Base-by-base conservation (phyloP, 352 stramenopile genomes). In the Phytophthora hybrid region DNA sequence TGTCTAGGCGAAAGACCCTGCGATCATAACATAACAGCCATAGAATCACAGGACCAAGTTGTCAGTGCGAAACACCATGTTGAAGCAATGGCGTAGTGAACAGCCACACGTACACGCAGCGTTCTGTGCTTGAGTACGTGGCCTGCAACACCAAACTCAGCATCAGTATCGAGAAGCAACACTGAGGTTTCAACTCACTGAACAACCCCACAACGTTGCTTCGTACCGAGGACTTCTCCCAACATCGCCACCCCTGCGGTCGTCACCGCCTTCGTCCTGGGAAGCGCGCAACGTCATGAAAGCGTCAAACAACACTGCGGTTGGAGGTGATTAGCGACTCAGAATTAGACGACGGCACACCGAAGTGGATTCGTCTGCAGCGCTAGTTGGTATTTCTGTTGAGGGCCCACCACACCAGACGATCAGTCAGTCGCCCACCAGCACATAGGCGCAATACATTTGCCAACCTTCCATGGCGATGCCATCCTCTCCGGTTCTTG, bases 61-160 rank as follows among this genome's bases (percentile, higher is more conserved):
- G 34, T 64, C 32, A 65, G 21, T 64, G 5, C 19, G n/a, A 44
- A 23, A 16, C 31, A 44, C 21, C 23, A 32, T 19, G 34, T 21
- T 60, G 13, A 47, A 63, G 26, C 37, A 18, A 44, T 44, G n/a
- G n/a, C n/a, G n/a, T n/a, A n/a, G n/a, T n/a, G n/a, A n/a, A n/a
- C n/a, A n/a, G n/a, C n/a, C n/a, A 5, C 37, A 44, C 21, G 46
- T 3, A 93, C 86, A 9, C 81, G 75, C 32, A 94, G 63, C 18
- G 85, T 89, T 67, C 90, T 92, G 65, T 91, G 73, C 65, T 92
- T 93, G 19, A 94, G 71, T 13, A 88, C 66, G 51, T 94, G 87
- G 2, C 82, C 87, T 93, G 53, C 0, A 63, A 34, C 47, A 29
- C 29, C n/a, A 54, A 37, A 29, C 31, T 7, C 10, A 55, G 16